Conservation (phyloP, 768 basidiomycete species). For the Suillus subluteus region DNA sequence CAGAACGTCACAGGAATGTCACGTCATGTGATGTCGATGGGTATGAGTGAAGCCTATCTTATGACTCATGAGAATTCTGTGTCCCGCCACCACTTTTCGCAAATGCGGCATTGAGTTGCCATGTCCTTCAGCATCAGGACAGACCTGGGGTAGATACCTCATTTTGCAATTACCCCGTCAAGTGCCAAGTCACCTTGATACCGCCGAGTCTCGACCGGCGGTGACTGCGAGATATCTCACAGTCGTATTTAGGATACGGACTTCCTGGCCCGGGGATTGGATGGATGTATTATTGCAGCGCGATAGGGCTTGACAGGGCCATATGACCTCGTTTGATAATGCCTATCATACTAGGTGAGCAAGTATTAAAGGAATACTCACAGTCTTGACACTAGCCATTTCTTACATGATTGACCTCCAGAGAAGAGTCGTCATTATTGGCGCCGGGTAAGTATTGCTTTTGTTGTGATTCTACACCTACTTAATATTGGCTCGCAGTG, state of each 20-base stretch:
- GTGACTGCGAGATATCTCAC: conserved; percentile 1
- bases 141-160: neutral
- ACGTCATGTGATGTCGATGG: no score
- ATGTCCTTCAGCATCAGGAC: neutral
- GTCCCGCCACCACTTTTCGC: neutral
- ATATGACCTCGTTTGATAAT: conserved; percentile 4
- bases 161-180: neutral
- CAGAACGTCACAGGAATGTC: no score
- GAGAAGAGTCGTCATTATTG: conserved; percentile 25
- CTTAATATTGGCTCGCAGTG: conserved; percentile 26
- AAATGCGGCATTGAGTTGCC: neutral
- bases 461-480: neutral
- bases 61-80: no score
- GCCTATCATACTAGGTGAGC: neutral
- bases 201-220: no score
- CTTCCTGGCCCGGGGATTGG: neutral
- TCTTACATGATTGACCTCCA: conserved; percentile 4
- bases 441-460: conserved; percentile 22
- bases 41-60: no score
- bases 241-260: conserved; percentile 1
- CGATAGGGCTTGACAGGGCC: neutral
- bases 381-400: neutral
- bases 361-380: conserved; percentile 5
- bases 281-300: neutral
- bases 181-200: neutral